Evolutionary conservation across 2,329 filamentous ascomycete genomes (phyloP).

Genomic region (Penicillium brevicompactum): DNA sequence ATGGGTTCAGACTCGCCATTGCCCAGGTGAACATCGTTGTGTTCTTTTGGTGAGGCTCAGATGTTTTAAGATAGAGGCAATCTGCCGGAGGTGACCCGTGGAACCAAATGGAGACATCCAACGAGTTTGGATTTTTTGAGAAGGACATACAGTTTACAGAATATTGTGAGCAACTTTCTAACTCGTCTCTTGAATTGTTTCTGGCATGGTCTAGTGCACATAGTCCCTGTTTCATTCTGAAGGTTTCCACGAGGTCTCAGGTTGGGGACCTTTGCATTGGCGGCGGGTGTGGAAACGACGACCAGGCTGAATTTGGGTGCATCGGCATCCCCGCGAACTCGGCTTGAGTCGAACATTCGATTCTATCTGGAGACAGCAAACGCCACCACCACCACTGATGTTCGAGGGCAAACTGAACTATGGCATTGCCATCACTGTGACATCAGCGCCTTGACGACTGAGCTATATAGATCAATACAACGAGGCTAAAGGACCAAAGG

Average conservation of each 20-base stretch:
- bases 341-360: slow-evolving; percentile 1
- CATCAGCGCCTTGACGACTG: slow-evolving; percentile 21
- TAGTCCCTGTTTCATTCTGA: too few species aligned
- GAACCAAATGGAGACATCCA: not conserved
- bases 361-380: slow-evolving; percentile 1
- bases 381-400: slow-evolving; percentile 25
- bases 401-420: slow-evolving; percentile 13
- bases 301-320: not conserved
- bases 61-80: slow-evolving; percentile 7
- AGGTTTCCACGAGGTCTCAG: too few species aligned
- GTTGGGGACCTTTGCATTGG: too few species aligned
- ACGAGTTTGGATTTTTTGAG: too few species aligned
- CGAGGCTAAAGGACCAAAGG: not conserved
- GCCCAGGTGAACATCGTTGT: not conserved
- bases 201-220: not conserved
- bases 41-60: not conserved
- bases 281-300: too few species aligned
- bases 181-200: too few species aligned
- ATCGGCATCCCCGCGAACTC: not conserved
- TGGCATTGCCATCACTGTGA: slow-evolving; percentile 27
- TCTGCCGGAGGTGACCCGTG: not conserved
- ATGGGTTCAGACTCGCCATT: not conserved
- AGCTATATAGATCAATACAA: slow-evolving; percentile 13
- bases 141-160: too few species aligned
- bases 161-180: too few species aligned